Conservation (phyloP, 371 early-diverging fungal genomes). For the Syncephalastrum racemosum region DNA sequence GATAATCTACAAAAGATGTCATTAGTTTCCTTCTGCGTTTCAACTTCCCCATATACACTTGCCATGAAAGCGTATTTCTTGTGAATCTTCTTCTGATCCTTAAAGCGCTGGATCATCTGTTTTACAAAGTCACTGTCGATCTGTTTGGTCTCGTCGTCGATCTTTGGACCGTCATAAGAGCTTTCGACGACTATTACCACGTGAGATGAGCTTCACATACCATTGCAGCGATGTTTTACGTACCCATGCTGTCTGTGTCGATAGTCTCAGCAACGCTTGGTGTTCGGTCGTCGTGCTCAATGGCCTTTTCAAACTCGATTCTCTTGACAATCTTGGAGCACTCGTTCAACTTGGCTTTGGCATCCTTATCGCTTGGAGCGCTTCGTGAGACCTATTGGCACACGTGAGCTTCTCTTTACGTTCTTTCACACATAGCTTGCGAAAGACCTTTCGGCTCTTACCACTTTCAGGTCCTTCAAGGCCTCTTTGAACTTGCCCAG, state of each 20-base stretch:
- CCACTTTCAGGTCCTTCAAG: conserved; percentile 79
- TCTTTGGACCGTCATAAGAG: conserved; percentile 64
- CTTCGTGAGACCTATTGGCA: conserved; percentile 50
- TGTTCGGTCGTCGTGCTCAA: conserved; percentile 57
- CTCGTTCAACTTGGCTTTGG: conserved; percentile 68
- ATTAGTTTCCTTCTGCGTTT: not conserved
- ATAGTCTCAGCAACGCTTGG: conserved; percentile 50
- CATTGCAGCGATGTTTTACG: conserved; percentile 4
- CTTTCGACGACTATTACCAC: conserved; percentile 61
- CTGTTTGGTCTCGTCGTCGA: conserved; percentile 54
- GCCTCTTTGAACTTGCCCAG: conserved; percentile 83
- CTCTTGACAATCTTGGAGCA: conserved; percentile 88
- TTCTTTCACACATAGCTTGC: not conserved
- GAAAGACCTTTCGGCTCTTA: conserved; percentile 15
- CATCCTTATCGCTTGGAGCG: conserved; percentile 72
- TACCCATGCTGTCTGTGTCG: conserved; percentile 51
- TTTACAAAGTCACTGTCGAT: conserved; percentile 80
- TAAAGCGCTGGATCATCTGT: conserved; percentile 76
- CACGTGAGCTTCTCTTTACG: conserved; percentile 1
- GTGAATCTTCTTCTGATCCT: conserved; percentile 89
- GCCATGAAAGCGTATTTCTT: conserved; percentile 83
- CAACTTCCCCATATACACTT: conserved; percentile 3
- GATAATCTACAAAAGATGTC: conserved; percentile 59
- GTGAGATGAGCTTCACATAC: conserved; percentile 12
- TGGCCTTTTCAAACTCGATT: conserved; percentile 93